phyloP scores from a whole-genome alignment of 2,329 filamentous ascomycete species.

The Pyricularia sp. region DNA sequence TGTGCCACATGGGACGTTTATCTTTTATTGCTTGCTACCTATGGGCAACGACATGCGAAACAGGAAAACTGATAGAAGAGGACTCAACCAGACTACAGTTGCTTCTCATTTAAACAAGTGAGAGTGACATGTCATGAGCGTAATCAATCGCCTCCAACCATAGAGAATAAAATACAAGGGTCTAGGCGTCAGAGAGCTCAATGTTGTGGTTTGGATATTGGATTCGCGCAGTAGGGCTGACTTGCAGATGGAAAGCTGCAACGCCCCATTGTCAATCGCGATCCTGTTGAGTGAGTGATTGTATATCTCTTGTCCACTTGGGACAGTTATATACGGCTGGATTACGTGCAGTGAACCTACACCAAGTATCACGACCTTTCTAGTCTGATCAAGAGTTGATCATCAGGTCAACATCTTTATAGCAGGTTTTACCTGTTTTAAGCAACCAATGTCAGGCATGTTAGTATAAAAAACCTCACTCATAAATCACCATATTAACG shows the following conservation, averaged over 20 bases:
- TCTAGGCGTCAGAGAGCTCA: conserved; percentile 5
- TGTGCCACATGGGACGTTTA: no score
- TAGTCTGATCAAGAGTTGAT: no score
- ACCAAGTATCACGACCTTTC: no score
- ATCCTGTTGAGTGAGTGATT: background rate
- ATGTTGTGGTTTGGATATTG: background rate
- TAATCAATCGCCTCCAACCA: conserved; percentile 5
- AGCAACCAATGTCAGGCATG: background rate
- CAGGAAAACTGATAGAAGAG: background rate
- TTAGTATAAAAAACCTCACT: background rate
- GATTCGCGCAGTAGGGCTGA: conserved; percentile 4
- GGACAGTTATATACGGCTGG: no score
- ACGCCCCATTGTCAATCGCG: conserved; percentile 5
- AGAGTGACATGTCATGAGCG: background rate
- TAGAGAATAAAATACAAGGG: background rate
- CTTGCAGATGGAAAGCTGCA: conserved; percentile 5
- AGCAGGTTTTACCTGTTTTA: no score
- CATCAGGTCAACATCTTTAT: no score
- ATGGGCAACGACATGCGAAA: no score
- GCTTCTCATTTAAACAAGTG: background rate
- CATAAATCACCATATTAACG: background rate
- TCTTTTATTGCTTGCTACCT: no score
- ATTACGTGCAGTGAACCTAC: no score
- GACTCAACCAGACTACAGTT: background rate
- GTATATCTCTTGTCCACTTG: no score